Evolutionary conservation across 2,329 filamentous ascomycete genomes (phyloP).

Genomic region (Trichoderma aggressivum): DNA sequence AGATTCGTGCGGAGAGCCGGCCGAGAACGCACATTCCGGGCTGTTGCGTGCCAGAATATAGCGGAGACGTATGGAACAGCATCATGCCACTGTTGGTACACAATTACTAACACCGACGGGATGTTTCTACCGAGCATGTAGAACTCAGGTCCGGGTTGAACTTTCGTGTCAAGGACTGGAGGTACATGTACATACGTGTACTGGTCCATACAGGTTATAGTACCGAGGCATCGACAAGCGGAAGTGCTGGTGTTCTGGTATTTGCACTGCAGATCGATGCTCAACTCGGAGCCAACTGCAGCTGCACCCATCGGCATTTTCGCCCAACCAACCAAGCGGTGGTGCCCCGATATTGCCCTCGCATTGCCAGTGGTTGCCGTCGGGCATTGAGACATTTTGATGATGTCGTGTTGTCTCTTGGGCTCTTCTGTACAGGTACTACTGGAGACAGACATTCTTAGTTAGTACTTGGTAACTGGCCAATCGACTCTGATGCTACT

Average conservation of each 20-base stretch:
- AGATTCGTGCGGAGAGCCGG: not conserved
- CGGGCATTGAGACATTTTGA: not conserved
- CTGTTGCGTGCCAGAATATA: not conserved
- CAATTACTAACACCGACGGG: not conserved
- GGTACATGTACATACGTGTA: not conserved
- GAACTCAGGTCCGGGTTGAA: not conserved
- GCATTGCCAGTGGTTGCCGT: not conserved
- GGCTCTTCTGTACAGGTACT: not conserved
- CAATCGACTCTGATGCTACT: too few species aligned
- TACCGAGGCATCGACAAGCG: not conserved
- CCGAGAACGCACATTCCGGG: not conserved
- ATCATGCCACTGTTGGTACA: not conserved
- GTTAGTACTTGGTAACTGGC: too few species aligned
- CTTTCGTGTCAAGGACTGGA: too few species aligned
- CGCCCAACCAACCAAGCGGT: not conserved
- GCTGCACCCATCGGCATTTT: not conserved
- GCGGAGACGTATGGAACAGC: not conserved
- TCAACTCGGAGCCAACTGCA: not conserved
- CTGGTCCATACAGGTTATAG: too few species aligned
- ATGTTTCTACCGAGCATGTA: not conserved
- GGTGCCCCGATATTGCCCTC: not conserved
- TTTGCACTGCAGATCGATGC: not conserved
- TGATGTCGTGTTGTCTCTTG: not conserved
- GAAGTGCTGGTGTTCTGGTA: not conserved
- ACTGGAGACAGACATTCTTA: too few species aligned